Evolutionary conservation across 2,329 filamentous ascomycete species (phyloP), one percentile per base, ranked within the genome.

Genomic region (Fusarium proliferatum): DNA sequence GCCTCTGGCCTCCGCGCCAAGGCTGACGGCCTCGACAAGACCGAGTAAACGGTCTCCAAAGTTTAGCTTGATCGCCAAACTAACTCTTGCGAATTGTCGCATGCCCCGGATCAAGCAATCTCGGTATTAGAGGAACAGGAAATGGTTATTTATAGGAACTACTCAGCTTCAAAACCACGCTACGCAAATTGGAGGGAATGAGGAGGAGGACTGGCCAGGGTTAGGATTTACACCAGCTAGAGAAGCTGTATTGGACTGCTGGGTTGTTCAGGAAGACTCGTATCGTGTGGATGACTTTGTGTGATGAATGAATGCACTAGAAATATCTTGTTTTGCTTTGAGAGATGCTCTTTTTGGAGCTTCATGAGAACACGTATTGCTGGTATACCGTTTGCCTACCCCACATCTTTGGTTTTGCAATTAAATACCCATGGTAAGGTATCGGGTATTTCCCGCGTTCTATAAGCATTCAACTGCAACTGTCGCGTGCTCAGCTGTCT

Each of bases 1-100:
- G 93, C 95, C 79, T 90, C 94, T 83, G 94, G 94, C 86, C 93
- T 98, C 80, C 94, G 94, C 78, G 92, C 94, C 80, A 94, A 96
- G 89, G 94, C 92, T 83, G 94, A 96, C 80, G 89, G 92, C 80
- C 88, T 88, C 77, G 89, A 92, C 86, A 94, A 92, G 85, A 84
- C 86, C 79, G 90, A 92, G 84, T 92, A 91, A 88, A 66, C 39
- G 53, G 64, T 53, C 52, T 45, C 39, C 38, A 62, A 65, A 36
- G 59, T 62, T 56, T 34, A 64, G 71, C 69, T 75, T 80, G 79
- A 72, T 73, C 68, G 77, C 74, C 61, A 80, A 80, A 67, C 74
- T 60, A 79, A 77, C 53, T 49, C 61, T 62, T 48, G 69, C 68
- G 72, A 62, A 71, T 41, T 33, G 28, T 38, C 46, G 67, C 76